Base-by-base conservation (phyloP, 2,329 filamentous ascomycete genomes). In the Beauveria sp. region DNA sequence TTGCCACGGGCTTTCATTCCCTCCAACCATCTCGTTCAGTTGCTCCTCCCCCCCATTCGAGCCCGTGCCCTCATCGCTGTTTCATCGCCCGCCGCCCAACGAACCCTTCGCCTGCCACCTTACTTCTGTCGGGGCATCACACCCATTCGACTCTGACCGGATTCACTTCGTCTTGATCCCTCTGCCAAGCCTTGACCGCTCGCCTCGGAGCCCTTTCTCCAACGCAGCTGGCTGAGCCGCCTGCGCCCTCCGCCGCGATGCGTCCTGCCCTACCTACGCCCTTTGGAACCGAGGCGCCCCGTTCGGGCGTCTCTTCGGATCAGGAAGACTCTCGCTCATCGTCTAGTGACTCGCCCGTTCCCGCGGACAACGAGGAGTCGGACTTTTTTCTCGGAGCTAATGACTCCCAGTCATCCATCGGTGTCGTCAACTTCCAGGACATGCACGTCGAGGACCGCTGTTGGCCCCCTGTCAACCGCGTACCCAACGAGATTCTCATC, bases 401-500 rank as follows among this genome's bases (percentile, higher is more conserved):
- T 77, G 93, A 97, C 77, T 97, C 93, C 4, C 85, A 95, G 73
- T 97, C 93, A 1, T 97, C 93, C 1, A 83, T 97, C 62, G 92
- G 91, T 59, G 85, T 91, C 40, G 89, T 89, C 51, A 88, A 89
- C 64, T 83, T 91, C 63, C 87, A 87, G 70, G 89, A 91, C 69
- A 88, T 87, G 83, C 87, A 83, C 71, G 85, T 85, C 65, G 86
- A 88, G 70, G 79, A 85, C 67, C 82, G 83, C 69, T 89, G 88
- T 69, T 76, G 87, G 60, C 87, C 89, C n/a, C 91, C 93, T 53
- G 87, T 97, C 64, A 88, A 89, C 67, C 86, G 89, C 62, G 82
- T 99, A 42, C 95, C 95, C 45, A 93, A 93, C 73, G 95, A 99
- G 79, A 89, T 99, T 64, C 86, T 98, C 72, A 97, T 99, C 70